Percentiles rank a stretch among this genome's conserved stretches.
phyloP scores from a whole-genome alignment of 2,329 filamentous ascomycete genomes.

The Lomentospora prolificans region DNA sequence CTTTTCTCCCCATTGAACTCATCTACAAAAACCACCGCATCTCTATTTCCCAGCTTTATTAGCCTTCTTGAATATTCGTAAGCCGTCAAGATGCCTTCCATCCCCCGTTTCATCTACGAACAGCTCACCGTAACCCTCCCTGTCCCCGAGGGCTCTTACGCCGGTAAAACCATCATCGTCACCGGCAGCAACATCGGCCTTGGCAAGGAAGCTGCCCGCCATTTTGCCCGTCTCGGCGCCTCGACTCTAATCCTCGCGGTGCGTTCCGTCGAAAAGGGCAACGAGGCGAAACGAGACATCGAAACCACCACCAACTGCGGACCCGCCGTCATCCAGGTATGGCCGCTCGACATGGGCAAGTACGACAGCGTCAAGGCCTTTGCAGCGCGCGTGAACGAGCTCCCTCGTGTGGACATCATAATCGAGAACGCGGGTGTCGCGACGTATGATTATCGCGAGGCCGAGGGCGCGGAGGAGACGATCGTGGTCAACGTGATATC shows the following conservation, averaged over 20 bases:
- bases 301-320: neutral
- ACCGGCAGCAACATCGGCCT: slow-evolving; percentile 34
- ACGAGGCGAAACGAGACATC: slow-evolving; percentile 18
- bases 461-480: slow-evolving; percentile 30
- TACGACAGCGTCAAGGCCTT: slow-evolving; percentile 28
- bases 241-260: slow-evolving; percentile 31
- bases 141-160: slow-evolving; percentile 17
- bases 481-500: slow-evolving; percentile 37
- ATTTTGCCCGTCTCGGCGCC: slow-evolving; percentile 29
- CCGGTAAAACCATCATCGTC: slow-evolving; percentile 27
- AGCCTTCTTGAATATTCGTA: too few relatives aligned
- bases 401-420: slow-evolving; percentile 32
- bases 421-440: slow-evolving; percentile 28
- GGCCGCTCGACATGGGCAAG: slow-evolving; percentile 31
- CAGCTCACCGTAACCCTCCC: neutral
- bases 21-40: too few relatives aligned
- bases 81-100: neutral
- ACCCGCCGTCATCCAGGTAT: slow-evolving; percentile 27
- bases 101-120: neutral
- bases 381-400: slow-evolving; percentile 16
- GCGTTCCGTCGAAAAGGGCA: slow-evolving; percentile 28
- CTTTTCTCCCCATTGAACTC: too few relatives aligned
- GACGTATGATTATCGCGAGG: slow-evolving; percentile 12
- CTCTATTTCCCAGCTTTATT: too few relatives aligned
- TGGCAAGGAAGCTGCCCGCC: slow-evolving; percentile 30